phyloP scores from a whole-genome alignment of 257 asterid genomes.

The Schizonepeta tenuifolia region DNA sequence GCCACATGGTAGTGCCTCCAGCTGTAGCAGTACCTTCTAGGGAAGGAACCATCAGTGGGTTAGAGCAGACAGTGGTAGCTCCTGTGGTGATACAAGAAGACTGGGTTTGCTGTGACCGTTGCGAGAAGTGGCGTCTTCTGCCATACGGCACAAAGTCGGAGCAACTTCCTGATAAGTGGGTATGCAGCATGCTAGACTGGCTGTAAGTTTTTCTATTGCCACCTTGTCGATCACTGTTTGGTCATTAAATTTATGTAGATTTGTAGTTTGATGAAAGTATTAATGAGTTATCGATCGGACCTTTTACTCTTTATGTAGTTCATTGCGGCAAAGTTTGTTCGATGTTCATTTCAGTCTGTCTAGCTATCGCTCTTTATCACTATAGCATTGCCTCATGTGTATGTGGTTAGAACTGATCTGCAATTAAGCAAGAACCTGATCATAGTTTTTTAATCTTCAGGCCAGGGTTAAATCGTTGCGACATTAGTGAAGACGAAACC shows the following conservation, averaged over 20 bases:
- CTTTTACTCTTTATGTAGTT: slow-evolving; percentile 13
- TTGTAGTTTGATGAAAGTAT: slow-evolving; percentile 13
- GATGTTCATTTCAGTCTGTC: neutral
- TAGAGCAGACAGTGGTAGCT: slow-evolving; percentile 46
- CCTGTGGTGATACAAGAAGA: slow-evolving; percentile 57
- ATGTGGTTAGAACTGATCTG: neutral
- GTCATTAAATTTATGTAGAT: slow-evolving; percentile 13
- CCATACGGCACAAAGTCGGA: slow-evolving; percentile 62
- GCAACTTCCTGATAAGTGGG: slow-evolving; percentile 75
- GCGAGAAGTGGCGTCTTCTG: slow-evolving; percentile 76
- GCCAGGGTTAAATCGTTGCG: slow-evolving; percentile 89
- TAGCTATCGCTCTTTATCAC: slow-evolving; percentile 9
- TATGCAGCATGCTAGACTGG: slow-evolving; percentile 88
- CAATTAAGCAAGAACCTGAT: slow-evolving; percentile 28
- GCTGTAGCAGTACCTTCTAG: slow-evolving; percentile 39
- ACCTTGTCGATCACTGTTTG: slow-evolving; percentile 7
- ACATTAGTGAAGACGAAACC: slow-evolving; percentile 72
- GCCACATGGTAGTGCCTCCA: slow-evolving; percentile 43
- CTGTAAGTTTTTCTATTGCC: slow-evolving; percentile 69
- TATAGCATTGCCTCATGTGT: neutral
- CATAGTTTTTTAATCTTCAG: slow-evolving; percentile 48
- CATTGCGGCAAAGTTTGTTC: neutral
- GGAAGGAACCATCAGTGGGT: slow-evolving; percentile 39
- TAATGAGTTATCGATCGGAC: neutral
- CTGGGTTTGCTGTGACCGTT: slow-evolving; percentile 84